These are phyloP conservation scores for Penstemon barbatus DNA, from an alignment of 257 asterid species.

Conservation along the genomic window DNA sequence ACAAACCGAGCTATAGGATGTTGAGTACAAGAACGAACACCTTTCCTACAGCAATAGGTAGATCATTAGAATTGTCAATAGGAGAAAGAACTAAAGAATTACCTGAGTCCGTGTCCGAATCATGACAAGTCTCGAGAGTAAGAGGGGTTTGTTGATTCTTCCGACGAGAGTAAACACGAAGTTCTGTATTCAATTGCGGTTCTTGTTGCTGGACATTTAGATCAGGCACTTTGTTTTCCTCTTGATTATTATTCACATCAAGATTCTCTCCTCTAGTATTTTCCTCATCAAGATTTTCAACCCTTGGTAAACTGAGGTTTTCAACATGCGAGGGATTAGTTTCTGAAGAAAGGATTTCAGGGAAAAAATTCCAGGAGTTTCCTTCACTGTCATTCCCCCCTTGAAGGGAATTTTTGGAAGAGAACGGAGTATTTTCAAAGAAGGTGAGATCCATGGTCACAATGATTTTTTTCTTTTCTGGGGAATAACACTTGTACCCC, in stretches of 20 bases:
- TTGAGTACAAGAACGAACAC: neutral
- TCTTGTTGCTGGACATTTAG: neutral
- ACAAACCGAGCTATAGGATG: constrained; percentile 2
- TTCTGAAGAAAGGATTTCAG: too few relatives aligned
- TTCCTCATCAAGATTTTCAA: neutral
- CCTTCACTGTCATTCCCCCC: too few relatives aligned
- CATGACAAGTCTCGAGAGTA: neutral
- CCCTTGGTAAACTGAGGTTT: neutral
- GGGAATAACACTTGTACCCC: constrained; percentile 26
- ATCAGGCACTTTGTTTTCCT: neutral
- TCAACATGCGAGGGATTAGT: neutral
- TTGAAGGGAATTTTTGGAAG: neutral
- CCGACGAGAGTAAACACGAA: neutral
- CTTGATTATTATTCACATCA: neutral
- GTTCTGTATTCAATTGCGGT: neutral
- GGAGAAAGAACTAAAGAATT: neutral
- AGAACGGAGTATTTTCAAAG: constrained; percentile 13
- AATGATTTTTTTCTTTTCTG: neutral
- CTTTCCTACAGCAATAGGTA: constrained; percentile 5
- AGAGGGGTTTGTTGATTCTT: neutral
- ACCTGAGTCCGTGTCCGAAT: neutral
- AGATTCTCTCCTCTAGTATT: too few relatives aligned
- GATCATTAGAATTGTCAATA: neutral
- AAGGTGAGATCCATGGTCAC: constrained; percentile 15
- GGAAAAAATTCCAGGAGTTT: too few relatives aligned